A percentile compares a stretch with the other conserved stretches of the same genome.
Conservation (phyloP, 139 green algal species). For the Micractinium sp. region DNA sequence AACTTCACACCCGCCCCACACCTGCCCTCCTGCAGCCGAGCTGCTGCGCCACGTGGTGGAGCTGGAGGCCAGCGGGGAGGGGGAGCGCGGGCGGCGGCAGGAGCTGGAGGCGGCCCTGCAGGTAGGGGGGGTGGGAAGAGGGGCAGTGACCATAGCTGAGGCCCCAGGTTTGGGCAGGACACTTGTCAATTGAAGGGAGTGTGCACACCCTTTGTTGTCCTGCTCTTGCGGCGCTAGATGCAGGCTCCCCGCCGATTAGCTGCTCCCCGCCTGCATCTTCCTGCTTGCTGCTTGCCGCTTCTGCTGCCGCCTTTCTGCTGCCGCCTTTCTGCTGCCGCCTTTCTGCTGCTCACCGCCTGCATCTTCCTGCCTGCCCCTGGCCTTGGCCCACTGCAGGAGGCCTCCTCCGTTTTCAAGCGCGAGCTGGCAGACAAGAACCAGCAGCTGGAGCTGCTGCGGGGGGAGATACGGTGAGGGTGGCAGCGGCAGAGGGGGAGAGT, state of each 20-base stretch:
- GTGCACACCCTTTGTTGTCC: neutral
- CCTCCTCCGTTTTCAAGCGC: constrained; percentile 65
- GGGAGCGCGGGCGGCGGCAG: constrained; percentile 47
- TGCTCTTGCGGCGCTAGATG: too few relatives aligned
- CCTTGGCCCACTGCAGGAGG: constrained; percentile 28
- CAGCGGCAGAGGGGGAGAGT: too few relatives aligned
- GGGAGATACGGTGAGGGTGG: constrained; percentile 42
- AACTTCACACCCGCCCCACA: neutral
- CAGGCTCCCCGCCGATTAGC: too few relatives aligned
- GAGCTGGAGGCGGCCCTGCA: constrained; percentile 63
- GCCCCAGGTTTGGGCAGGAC: too few relatives aligned
- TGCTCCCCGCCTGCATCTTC: too few relatives aligned
- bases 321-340: too few relatives aligned
- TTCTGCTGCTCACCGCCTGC: too few relatives aligned
- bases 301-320: too few relatives aligned
- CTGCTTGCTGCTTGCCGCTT: neutral
- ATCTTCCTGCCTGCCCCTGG: neutral
- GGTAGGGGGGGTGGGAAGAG: neutral
- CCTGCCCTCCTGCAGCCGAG: constrained; percentile 34
- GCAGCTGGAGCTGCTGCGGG: constrained; percentile 47
- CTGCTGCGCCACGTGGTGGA: constrained; percentile 52
- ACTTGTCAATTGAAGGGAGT: too few relatives aligned
- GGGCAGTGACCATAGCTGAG: neutral
- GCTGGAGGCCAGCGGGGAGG: constrained; percentile 46
- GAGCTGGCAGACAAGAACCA: constrained; percentile 70